Conservation (phyloP, 805 yeast species). For the Candida insectorum region DNA sequence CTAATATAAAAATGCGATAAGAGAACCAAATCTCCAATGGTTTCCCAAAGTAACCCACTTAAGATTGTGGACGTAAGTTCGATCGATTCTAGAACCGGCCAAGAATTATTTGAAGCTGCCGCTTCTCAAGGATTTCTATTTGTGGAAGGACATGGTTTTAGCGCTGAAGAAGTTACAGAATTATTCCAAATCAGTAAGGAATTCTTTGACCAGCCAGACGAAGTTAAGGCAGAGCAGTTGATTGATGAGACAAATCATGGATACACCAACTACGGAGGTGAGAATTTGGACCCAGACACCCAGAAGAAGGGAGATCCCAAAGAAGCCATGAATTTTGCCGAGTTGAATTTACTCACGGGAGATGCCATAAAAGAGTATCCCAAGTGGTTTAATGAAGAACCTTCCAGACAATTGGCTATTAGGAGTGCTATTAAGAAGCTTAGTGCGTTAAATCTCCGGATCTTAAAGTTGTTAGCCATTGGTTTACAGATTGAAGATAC, state of each 20-base stretch:
- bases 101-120: conserved; percentile 54
- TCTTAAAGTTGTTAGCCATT: conserved; percentile 55
- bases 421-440: conserved; percentile 39
- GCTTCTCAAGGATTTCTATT: conserved; percentile 63
- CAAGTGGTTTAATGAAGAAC: conserved; percentile 40
- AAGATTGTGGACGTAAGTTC: conserved; percentile 57
- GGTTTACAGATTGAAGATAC: conserved; percentile 59
- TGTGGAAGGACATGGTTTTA: conserved; percentile 65
- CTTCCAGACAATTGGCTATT: conserved; percentile 41
- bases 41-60: conserved; percentile 37
- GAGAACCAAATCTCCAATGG: no score
- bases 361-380: conserved; percentile 43
- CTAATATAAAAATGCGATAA: no score
- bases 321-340: conserved; percentile 68
- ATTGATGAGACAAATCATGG: conserved; percentile 61
- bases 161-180: conserved; percentile 49
- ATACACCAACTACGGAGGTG: conserved; percentile 53
- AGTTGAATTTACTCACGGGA: conserved; percentile 50
- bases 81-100: conserved; percentile 42
- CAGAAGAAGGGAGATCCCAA: conserved; percentile 55
- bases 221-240: conserved; percentile 46
- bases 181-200: conserved; percentile 47
- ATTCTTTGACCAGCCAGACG: conserved; percentile 50
- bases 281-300: conserved; percentile 40
- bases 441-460: conserved; percentile 44